Percentiles rank a stretch among this genome's conserved stretches.
Evolutionary conservation across 352 stramenopile species (phyloP).

Genomic region (Peronosclerospora sorghi): DNA sequence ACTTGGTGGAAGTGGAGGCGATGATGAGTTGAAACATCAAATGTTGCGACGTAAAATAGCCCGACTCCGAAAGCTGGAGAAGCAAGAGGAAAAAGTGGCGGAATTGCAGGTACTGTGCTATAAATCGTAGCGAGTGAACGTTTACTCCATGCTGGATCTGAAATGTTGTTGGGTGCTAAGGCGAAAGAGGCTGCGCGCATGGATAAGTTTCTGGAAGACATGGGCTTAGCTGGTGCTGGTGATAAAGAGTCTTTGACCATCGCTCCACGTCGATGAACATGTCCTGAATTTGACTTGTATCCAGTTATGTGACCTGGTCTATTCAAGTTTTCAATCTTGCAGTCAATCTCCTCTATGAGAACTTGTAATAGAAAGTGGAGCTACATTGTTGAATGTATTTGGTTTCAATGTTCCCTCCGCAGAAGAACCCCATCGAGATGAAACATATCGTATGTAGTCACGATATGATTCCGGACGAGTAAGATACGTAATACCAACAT

Average conservation of each 20-base stretch:
- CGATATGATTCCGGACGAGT: too few species aligned
- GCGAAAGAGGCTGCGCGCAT: constrained; percentile 60
- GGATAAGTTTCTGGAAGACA: constrained; percentile 67
- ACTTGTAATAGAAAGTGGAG: too few species aligned
- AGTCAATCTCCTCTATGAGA: too few species aligned
- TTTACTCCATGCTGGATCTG: not conserved
- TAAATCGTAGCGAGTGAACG: not conserved
- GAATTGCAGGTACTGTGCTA: constrained; percentile 21
- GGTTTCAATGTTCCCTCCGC: too few species aligned
- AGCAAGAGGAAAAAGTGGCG: constrained; percentile 28
- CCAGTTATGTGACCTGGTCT: too few species aligned
- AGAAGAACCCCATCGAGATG: too few species aligned
- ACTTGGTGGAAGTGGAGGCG: constrained; percentile 28
- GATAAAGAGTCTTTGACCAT: constrained; percentile 41
- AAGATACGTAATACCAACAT: too few species aligned
- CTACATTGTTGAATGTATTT: too few species aligned
- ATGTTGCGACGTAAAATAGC: constrained; percentile 27
- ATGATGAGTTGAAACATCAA: constrained; percentile 30
- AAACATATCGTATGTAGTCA: too few species aligned
- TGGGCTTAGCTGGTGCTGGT: constrained; percentile 35
- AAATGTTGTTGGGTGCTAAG: constrained; percentile 14
- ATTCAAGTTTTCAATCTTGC: too few species aligned
- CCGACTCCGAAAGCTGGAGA: constrained; percentile 27
- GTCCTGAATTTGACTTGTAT: too few species aligned
- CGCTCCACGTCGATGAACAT: constrained; percentile 27